phyloP scores from a whole-genome alignment of 192 early-diverging fungal species.

The Backusella parvicylindrica region DNA sequence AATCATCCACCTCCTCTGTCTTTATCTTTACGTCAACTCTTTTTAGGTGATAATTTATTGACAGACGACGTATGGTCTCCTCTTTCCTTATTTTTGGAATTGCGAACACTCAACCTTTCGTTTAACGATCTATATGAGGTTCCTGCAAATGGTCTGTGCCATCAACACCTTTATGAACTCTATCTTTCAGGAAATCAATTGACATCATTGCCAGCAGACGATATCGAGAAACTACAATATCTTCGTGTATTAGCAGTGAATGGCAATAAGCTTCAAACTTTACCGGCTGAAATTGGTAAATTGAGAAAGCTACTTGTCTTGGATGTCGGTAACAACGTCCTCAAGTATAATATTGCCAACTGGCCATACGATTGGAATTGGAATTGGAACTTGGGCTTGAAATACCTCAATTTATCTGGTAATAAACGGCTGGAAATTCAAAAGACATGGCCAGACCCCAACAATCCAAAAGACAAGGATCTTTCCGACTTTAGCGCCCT shows the following conservation, averaged over 20 bases:
- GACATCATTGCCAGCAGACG: constrained; percentile 79
- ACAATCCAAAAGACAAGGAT: constrained; percentile 43
- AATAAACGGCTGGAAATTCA: constrained; percentile 90
- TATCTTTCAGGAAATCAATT: constrained; percentile 85
- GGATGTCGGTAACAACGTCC: constrained; percentile 82
- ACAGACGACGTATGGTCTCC: constrained; percentile 77
- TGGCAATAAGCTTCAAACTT: constrained; percentile 84
- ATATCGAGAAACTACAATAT: constrained; percentile 68
- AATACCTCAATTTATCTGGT: constrained; percentile 88
- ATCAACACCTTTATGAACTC: constrained; percentile 70
- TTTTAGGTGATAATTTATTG: constrained; percentile 80
- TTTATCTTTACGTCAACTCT: constrained; percentile 55
- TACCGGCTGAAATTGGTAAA: constrained; percentile 91
- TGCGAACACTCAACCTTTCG: constrained; percentile 76
- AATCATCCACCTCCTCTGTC: constrained; percentile 55
- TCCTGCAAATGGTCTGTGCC: constrained; percentile 69
- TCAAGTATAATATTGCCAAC: constrained; percentile 93
- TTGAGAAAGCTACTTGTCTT: constrained; percentile 71
- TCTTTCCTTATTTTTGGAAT: constrained; percentile 68
- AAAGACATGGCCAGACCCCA: constrained; percentile 49
- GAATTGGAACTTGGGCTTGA: constrained; percentile 89
- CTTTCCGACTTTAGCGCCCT: constrained; percentile 78
- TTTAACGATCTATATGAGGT: constrained; percentile 84
- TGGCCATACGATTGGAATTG: constrained; percentile 98
- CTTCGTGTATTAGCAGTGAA: constrained; percentile 81